These are phyloP conservation scores for Mycena belliarum DNA, from an alignment of 768 basidiomycete species.

Conservation along the genomic window DNA sequence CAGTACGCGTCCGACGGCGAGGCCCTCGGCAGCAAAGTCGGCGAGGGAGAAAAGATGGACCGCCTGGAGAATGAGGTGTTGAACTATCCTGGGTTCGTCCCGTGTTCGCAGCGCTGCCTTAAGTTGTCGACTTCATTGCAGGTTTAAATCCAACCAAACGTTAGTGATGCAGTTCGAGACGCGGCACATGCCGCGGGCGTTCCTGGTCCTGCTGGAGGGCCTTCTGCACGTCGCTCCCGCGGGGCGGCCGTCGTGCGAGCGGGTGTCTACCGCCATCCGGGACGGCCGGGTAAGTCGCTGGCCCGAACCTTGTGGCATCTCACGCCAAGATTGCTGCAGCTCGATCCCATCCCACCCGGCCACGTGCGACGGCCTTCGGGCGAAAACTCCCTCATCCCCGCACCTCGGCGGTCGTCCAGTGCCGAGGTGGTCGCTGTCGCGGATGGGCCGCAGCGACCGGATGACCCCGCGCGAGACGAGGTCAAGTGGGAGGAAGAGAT, in stretches of 20 bases:
- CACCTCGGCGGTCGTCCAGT: slow-evolving; percentile 5
- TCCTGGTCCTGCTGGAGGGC: slow-evolving; percentile 71
- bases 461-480: background rate
- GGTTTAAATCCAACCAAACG: slow-evolving; percentile 52
- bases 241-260: slow-evolving; percentile 70
- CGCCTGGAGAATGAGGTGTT: slow-evolving; percentile 72
- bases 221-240: slow-evolving; percentile 63
- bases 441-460: too few species aligned
- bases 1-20: slow-evolving; percentile 66
- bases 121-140: slow-evolving; percentile 24
- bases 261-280: slow-evolving; percentile 65
- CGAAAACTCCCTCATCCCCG: slow-evolving; percentile 12
- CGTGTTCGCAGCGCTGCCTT: too few species aligned
- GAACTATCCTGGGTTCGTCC: slow-evolving; percentile 66
- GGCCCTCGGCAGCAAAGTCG: slow-evolving; percentile 42
- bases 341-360: slow-evolving; percentile 5
- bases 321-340: too few species aligned
- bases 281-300: slow-evolving; percentile 67
- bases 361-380: background rate
- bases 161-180: slow-evolving; percentile 61
- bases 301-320: too few species aligned
- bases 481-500: slow-evolving; percentile 4
- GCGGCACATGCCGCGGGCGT: slow-evolving; percentile 71
- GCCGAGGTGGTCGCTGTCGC: background rate
- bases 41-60: slow-evolving; percentile 65